phyloP scores from a whole-genome alignment of 768 basidiomycete genomes.

The Melanogaster broomeanus region DNA sequence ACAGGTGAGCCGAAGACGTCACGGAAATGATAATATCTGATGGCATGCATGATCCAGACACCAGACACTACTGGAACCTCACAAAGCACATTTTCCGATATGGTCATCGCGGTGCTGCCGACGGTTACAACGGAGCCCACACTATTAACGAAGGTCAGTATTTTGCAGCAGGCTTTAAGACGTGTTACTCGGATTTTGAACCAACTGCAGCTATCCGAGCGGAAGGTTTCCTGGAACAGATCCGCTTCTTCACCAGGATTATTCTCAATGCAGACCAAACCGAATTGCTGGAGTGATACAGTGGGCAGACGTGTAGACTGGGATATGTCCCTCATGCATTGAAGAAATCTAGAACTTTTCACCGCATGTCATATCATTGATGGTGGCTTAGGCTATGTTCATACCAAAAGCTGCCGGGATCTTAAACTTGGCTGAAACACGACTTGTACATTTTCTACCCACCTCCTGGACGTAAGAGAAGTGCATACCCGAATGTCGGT shows the following conservation, averaged over 20 bases:
- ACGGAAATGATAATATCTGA: conserved; percentile 23
- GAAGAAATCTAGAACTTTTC: background rate
- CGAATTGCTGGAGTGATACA: conserved; percentile 16
- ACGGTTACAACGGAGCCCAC: conserved; percentile 38
- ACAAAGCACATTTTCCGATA: conserved; percentile 51
- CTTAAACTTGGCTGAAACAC: too few relatives aligned
- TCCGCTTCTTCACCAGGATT: conserved; percentile 34
- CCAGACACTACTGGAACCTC: conserved; percentile 46
- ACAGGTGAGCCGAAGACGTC: conserved; percentile 20
- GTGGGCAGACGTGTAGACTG: background rate
- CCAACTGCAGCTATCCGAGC: conserved; percentile 26
- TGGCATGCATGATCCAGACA: conserved; percentile 35
- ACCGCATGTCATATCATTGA: background rate
- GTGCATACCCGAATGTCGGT: background rate
- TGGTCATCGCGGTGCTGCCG: conserved; percentile 29
- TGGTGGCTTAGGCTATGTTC: background rate
- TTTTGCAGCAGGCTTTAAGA: background rate
- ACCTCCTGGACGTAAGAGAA: background rate
- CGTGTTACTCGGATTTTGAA: conserved; percentile 8
- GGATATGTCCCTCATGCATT: background rate
- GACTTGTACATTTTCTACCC: background rate
- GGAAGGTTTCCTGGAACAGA: conserved; percentile 29
- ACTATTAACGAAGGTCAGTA: conserved; percentile 29
- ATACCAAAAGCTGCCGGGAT: background rate
- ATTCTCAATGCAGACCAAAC: conserved; percentile 36